Base-by-base conservation (phyloP, 768 basidiomycete genomes). In the Russula dissimulans region DNA sequence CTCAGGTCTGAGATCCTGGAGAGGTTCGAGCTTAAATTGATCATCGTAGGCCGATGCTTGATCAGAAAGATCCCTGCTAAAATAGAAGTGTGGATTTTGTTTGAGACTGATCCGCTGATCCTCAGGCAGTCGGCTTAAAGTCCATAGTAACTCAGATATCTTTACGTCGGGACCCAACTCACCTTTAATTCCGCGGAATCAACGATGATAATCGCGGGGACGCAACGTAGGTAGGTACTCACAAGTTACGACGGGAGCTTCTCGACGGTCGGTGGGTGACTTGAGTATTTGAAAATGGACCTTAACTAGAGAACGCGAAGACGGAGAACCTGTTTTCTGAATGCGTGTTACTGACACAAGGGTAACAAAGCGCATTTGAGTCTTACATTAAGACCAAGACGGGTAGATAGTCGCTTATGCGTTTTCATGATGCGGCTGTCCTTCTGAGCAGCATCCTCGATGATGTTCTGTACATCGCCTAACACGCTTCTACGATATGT, bases 391-490 rank as follows among this genome's bases (percentile, higher is more conserved):
- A 62, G 31, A 29, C 61, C 61, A 17, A 62, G 51, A 34, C 61
- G 56, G 15, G 51, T 45, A 7, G 61, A 57, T 47, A 62, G 31
- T n/a, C 61, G 51, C 22, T 54, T 62, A 43, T 62, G 54, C 1
- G 51, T 62, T 43, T 62, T 62, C 56, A 57, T 43, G 32, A 62
- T 57, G 26, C 47, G 39, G 14, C 46, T 62, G 32, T 62, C 61
- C 41, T 62, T 62, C 34, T 57, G 61, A 57, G 61, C 61, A 5
- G 61, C 61, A 29, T 62, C 61, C 10, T 62, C 61, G n/a, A 62
- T 62, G 26, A 62, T 57, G 44, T 57, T 41, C 39, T 61, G 60
- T 6, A 61, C 60, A 39, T 62, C 61, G 12, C 56, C 61, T 17
- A 62, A n/a, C 32, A 62, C 61, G 32, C 14, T 36, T 47, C 61